Evolutionary conservation across 495 filamentous ascomycete genomes (phyloP), one percentile per base, ranked within the genome.

Genomic region (Lophium mytilinum): DNA sequence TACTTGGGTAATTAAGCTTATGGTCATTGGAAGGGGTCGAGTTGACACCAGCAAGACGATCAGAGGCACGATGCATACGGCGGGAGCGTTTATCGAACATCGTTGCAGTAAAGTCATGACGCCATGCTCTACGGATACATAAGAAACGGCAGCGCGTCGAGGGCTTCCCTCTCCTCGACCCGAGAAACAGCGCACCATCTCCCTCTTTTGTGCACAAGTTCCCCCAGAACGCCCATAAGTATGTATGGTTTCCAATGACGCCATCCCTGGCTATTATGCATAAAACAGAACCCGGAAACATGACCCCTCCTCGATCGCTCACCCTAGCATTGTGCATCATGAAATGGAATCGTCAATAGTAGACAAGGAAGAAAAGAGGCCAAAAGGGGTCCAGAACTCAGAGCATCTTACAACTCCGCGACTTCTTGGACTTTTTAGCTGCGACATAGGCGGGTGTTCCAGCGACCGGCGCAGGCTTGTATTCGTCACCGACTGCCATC

Each of bases 401-500:
- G 66, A 89, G 72, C 64, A 88, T 82, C 69, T 78, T 83, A 78
- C 87, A 89, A 56, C 74, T 78, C 55, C 82, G 76, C 76, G 83
- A 88, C 81, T 88, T 93, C 77, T 80, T 83, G 73, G 61, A 60
- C 56, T 67, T 70, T 17, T 51, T 40, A 52, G 59, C 34, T 43
- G 60, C 50, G 50, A 60, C 52, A 48, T 37, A 46, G 11, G 46
- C 37, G 24, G 35, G 52, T 48, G 18, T 39, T 36, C 34, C 53
- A 30, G 34, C 17, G 50, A 10, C 42, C 57, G 30, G 36, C 45
- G 77, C 64, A 60, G 70, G 74, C 64, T 74, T 74, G 57, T 75
- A 56, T 60, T 85, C 83, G 67, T 85, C 84, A 47, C 81, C 80
- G 21, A 97, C 87, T 12, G 90, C 90, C 47, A 85, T 89, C 62